Conservation (phyloP, 1,139 yeast species). For the Spathaspora sp. region DNA sequence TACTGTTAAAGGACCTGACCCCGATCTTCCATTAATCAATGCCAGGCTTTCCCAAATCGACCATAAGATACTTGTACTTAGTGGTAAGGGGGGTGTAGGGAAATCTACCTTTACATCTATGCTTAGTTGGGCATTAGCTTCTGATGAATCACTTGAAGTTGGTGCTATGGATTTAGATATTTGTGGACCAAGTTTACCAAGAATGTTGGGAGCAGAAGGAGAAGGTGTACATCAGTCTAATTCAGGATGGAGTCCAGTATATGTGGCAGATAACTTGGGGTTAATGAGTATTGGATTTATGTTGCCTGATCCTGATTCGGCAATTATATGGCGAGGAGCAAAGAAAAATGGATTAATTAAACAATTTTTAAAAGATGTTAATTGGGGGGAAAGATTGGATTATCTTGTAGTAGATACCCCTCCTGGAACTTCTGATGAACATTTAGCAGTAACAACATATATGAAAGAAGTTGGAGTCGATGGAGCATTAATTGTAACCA, state of each 20-base stretch:
- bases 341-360: constrained; percentile 92
- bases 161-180: constrained; percentile 98
- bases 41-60: constrained; percentile 64
- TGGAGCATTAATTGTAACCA: constrained; percentile 93
- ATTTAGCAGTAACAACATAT: constrained; percentile 82
- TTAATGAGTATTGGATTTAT: constrained; percentile 94
- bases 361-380: constrained; percentile 91
- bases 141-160: constrained; percentile 81
- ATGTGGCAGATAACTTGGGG: constrained; percentile 91
- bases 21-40: constrained; percentile 81
- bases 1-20: constrained; percentile 93
- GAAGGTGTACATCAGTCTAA: constrained; percentile 87
- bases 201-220: constrained; percentile 90
- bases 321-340: constrained; percentile 96
- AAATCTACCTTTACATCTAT: constrained; percentile 93
- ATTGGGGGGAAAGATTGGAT: constrained; percentile 88
- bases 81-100: constrained; percentile 99
- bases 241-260: constrained; percentile 96
- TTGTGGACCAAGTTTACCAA: constrained; percentile 95
- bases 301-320: constrained; percentile 92
- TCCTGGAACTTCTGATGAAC: constrained; percentile 98
- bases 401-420: constrained; percentile 94
- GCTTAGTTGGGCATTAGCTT: constrained; percentile 94
- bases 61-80: constrained; percentile 81
- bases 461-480: constrained; percentile 90